Percentiles rank a stretch among this genome's conserved stretches.
phyloP scores from a whole-genome alignment of 768 basidiomycete genomes.

The Suillus occidentalis region DNA sequence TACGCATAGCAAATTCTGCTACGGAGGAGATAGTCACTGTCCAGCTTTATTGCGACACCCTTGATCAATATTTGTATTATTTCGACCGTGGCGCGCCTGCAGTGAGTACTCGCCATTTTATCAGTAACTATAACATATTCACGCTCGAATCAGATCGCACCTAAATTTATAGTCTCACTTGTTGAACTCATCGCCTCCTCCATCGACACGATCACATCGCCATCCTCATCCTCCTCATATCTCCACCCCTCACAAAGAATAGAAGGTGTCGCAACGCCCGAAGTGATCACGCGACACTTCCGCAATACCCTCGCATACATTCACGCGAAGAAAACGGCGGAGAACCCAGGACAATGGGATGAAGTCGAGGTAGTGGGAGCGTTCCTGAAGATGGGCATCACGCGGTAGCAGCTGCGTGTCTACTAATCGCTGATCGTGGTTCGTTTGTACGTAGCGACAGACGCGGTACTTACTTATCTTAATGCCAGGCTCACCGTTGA shows the following conservation, averaged over 20 bases:
- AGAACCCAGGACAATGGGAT: slow-evolving; percentile 57
- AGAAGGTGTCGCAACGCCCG: slow-evolving; percentile 89
- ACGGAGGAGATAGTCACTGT: slow-evolving; percentile 97
- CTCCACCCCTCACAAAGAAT: slow-evolving; percentile 88
- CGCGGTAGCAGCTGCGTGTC: slow-evolving; percentile 38
- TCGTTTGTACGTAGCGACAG: slow-evolving; percentile 3
- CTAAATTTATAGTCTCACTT: slow-evolving; percentile 95
- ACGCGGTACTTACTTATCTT: neutral
- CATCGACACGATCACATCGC: slow-evolving; percentile 87
- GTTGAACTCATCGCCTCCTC: slow-evolving; percentile 94
- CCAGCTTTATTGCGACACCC: slow-evolving; percentile 93
- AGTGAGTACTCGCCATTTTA: slow-evolving; percentile 47
- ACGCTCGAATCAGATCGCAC: slow-evolving; percentile 63
- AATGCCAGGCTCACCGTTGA: neutral
- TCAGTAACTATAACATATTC: neutral
- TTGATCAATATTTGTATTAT: slow-evolving; percentile 96
- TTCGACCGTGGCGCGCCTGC: slow-evolving; percentile 91
- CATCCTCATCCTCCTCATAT: slow-evolving; percentile 45
- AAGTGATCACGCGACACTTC: slow-evolving; percentile 94
- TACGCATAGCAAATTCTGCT: slow-evolving; percentile 93
- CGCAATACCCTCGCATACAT: slow-evolving; percentile 86
- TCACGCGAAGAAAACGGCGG: slow-evolving; percentile 61
- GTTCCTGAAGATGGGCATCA: slow-evolving; percentile 84
- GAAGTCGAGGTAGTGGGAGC: slow-evolving; percentile 90
- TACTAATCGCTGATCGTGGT: neutral